Evolutionary conservation across 345 rosid species (phyloP).

Genomic region (Cardamine occulta): DNA sequence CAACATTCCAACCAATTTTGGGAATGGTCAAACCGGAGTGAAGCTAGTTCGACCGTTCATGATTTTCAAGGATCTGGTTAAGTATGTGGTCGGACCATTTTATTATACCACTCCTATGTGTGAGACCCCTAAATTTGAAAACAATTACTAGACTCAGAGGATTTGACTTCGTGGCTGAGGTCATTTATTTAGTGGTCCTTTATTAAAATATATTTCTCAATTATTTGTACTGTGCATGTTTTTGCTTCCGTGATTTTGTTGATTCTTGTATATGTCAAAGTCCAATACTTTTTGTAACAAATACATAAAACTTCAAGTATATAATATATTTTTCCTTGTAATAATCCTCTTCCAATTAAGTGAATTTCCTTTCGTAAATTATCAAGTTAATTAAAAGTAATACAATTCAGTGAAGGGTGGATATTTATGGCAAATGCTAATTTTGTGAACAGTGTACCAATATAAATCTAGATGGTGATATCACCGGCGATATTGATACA

Average conservation of each 20-base stretch:
- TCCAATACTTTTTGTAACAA: neutral
- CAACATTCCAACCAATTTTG: slow-evolving; percentile 65
- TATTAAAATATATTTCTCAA: neutral
- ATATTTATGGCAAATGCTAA: neutral
- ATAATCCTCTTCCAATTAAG: neutral
- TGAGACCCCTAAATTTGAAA: slow-evolving; percentile 51
- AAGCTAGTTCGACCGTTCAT: slow-evolving; percentile 53
- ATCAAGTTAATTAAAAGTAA: neutral
- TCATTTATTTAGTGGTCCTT: slow-evolving; percentile 3
- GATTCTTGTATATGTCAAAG: slow-evolving; percentile 26
- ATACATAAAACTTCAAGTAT: neutral
- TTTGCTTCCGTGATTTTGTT: slow-evolving; percentile 27
- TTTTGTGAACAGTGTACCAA: neutral
- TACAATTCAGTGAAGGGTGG: neutral
- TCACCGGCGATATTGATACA: too few relatives aligned
- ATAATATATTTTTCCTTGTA: neutral
- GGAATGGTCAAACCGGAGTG: slow-evolving; percentile 62
- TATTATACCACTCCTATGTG: slow-evolving; percentile 76
- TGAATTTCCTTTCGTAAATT: neutral
- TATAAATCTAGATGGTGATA: neutral
- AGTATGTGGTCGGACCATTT: slow-evolving; percentile 55
- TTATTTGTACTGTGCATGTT: slow-evolving; percentile 2
- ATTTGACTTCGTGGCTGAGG: slow-evolving; percentile 18
- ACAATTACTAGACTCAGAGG: slow-evolving; percentile 36
- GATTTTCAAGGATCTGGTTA: slow-evolving; percentile 53